Conservation (phyloP, 176 grass and related monocot genomes). For the Puya raimondii region DNA sequence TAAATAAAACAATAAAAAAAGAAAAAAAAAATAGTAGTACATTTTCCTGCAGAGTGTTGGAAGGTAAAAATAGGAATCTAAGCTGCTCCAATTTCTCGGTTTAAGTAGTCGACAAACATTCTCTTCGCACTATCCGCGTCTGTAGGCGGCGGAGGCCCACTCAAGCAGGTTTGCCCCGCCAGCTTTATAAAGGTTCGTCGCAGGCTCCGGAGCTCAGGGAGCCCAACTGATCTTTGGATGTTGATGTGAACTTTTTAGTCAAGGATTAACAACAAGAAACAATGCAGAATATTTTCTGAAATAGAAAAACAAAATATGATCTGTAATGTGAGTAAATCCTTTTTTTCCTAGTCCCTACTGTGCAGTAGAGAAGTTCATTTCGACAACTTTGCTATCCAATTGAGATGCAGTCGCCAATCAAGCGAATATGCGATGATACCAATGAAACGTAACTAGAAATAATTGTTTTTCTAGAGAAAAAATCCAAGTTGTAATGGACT, state of each 20-base stretch:
- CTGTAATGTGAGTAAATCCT: too few species aligned
- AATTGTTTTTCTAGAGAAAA: too few species aligned
- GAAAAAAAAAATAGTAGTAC: background rate
- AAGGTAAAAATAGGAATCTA: background rate
- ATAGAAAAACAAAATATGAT: background rate
- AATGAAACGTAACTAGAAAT: too few species aligned
- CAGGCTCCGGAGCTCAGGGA: conserved; percentile 79
- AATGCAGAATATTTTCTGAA: background rate
- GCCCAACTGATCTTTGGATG: conserved; percentile 57
- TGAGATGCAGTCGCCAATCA: too few species aligned
- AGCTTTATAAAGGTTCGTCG: conserved; percentile 82
- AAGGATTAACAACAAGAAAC: conserved; percentile 22
- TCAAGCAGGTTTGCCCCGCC: conserved; percentile 73
- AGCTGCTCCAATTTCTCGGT: conserved; percentile 57
- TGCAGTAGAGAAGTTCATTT: too few species aligned
- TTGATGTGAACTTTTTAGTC: conserved; percentile 56
- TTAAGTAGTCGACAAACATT: conserved; percentile 91
- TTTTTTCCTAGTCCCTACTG: too few species aligned
- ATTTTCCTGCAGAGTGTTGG: background rate
- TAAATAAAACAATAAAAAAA: too few species aligned
- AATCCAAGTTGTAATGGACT: too few species aligned
- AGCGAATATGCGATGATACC: too few species aligned
- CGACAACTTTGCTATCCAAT: too few species aligned
- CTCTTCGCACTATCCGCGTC: conserved; percentile 74
- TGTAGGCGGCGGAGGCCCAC: conserved; percentile 67